A percentile compares a stretch with the other conserved stretches of the same genome.
Conservation (phyloP, 306 rosid species). For the Crotalaria pallida region DNA sequence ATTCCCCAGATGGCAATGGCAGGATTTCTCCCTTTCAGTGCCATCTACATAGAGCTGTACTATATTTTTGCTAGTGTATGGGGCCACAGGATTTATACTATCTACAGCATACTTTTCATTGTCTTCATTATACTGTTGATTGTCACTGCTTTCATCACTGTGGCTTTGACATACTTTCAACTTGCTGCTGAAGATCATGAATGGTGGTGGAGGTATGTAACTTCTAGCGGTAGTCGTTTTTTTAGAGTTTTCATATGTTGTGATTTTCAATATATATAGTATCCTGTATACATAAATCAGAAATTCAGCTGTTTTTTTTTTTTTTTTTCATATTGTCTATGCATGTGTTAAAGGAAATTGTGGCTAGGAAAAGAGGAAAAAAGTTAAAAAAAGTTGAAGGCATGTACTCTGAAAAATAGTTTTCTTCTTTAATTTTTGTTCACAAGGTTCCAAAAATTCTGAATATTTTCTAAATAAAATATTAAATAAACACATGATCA, state of each 20-base stretch:
- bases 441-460: neutral
- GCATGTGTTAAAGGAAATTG: neutral
- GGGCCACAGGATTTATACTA: conserved; percentile 98
- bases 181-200: conserved; percentile 99
- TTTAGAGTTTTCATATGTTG: neutral
- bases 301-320: no score
- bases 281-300: neutral
- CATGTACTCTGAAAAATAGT: neutral
- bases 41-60: conserved; percentile 94
- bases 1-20: conserved; percentile 99
- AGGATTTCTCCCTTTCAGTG: conserved; percentile 97
- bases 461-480: neutral
- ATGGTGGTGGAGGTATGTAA: conserved; percentile 98
- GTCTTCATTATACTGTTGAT: conserved; percentile 90
- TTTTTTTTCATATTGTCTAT: neutral
- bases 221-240: neutral
- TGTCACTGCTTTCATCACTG: conserved; percentile 97
- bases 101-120: conserved; percentile 92
- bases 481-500: neutral
- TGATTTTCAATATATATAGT: neutral
- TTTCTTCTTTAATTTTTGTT: neutral
- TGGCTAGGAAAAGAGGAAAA: neutral
- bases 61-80: conserved; percentile 97
- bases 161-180: conserved; percentile 97
- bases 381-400: neutral